Base-by-base conservation (phyloP, 2,329 filamentous ascomycete species). In the Aspergillus novofumigatus region DNA sequence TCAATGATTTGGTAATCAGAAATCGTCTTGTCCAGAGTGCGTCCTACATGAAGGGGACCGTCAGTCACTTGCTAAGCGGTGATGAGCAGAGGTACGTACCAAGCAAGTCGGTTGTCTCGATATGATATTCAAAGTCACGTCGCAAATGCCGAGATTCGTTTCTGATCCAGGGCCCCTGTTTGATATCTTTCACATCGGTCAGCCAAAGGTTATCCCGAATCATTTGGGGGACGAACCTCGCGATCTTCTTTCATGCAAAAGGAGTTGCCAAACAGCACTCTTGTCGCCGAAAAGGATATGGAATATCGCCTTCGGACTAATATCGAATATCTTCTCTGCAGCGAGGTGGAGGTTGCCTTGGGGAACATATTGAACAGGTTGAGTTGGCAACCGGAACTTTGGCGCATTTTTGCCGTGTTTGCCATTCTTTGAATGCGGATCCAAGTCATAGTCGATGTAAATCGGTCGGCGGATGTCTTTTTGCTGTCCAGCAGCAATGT, bases 281-380 rank as follows among this genome's bases (percentile, higher is more conserved):
- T 93, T 96, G 74, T 99, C 94, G 41, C 94, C 94, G 73, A 97
- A 99, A 52, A 99, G 83, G 17, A 97, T 90, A 69, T 97, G 93
- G 73, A 97, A 99, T 57, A 96, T 86, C 0, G 91, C 91, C 73
- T 99, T 97, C 49, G 94, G 89, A 61, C 91, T 95, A 59, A 97
- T 87, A 63, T 95, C 89, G 71, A 96, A 96, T 62, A 91, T 84
- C 59, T 90, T 86, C 71, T 96, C 90, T 1, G 90, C 85, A 7
- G 88, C 87, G 63, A 88, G 83, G 62, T 84, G 81, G 53, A 87
- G 85, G 84, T 96, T 92, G 53, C 88, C 90, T 59, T 89, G 84
- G 1, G 94, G 94, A 57, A 91, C 88, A 70, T 93, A 97, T 10
- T 89, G 78, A 2, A 97, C 89, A 2, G 93, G 87, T 53, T 91